Percentiles rank a stretch among this genome's conserved stretches.
phyloP scores from a whole-genome alignment of 371 early-diverging fungal species.

The Lichtheimia corymbifera region DNA sequence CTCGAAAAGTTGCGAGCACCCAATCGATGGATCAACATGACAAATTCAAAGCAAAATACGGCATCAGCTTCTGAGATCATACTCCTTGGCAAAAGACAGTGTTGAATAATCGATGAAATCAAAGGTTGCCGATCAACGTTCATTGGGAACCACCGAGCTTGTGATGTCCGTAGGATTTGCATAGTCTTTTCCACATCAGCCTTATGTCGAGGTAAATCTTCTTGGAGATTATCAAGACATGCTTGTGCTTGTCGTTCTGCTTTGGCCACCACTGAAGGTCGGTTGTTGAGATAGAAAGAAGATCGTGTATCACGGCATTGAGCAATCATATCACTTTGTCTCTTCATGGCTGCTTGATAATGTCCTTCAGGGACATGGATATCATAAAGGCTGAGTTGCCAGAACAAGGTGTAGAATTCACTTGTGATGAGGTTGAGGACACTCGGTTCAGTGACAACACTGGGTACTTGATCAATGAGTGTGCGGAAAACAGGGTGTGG shows the following conservation, averaged over 20 bases:
- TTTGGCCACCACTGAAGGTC: conserved; percentile 36
- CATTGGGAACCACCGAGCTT: conserved; percentile 71
- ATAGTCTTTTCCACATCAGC: conserved; percentile 49
- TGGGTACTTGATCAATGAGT: conserved; percentile 15
- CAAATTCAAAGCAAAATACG: conserved; percentile 80
- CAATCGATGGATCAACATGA: conserved; percentile 75
- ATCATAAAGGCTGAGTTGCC: conserved; percentile 84
- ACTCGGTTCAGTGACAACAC: conserved; percentile 35
- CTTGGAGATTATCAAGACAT: conserved; percentile 27
- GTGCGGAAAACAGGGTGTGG: conserved; percentile 26
- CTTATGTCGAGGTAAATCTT: conserved; percentile 47
- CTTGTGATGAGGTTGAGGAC: conserved; percentile 60
- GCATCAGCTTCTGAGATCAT: conserved; percentile 80
- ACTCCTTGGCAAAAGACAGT: conserved; percentile 81
- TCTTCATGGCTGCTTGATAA: conserved; percentile 72
- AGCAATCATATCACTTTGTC: conserved; percentile 48
- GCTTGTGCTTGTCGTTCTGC: conserved; percentile 41
- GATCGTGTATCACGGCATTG: conserved; percentile 42
- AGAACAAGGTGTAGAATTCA: conserved; percentile 83
- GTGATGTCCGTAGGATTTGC: conserved; percentile 60
- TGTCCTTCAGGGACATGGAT: conserved; percentile 72
- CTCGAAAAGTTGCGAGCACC: conserved; percentile 80
- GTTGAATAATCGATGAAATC: conserved; percentile 66
- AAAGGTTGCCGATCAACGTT: conserved; percentile 53
- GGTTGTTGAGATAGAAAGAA: conserved; percentile 23